Base-by-base conservation (phyloP, 2,329 filamentous ascomycete species). In the Mycocentrospora acerina region DNA sequence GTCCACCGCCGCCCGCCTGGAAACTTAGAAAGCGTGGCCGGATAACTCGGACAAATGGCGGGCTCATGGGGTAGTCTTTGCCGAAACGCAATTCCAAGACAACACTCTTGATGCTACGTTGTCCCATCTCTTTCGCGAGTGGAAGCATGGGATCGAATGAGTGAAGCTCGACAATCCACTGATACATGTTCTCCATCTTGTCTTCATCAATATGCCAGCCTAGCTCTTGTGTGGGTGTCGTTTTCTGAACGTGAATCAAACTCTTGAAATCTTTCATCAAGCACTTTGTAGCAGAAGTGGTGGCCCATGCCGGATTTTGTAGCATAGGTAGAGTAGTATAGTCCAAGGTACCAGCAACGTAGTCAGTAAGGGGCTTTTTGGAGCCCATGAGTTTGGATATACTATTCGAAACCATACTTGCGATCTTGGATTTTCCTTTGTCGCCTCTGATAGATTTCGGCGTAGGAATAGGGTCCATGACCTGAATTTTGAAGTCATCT, bases 161-260 rank as follows among this genome's bases (percentile, higher is more conserved):
- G 63, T 95, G 90, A 1, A 96, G 72, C 63, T 95, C 87, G 5
- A 94, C 82, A 42, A 95, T 89, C 90, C 90, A 95, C 57, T 94
- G 89, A 57, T 93, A 95, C 46, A 90, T 75, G 56, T 90, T 94
- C 5, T 73, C 77, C 25, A 90, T 72, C 33, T 80, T 77, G 10
- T 74, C 71, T 11, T 76, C 69, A 56, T 94, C 79, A 38, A 95
- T 82, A 58, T 88, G 89, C 89, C 90, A 95, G 12, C 90, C 90
- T 0, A 94, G 76, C 42, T 85, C 79, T 42, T 83, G 76, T 2
- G 80, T 62, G 1, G 81, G 77, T 1, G 76, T 80, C 9, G 62
- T 70, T 1, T 77, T 64, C 60, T 95, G 90, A 1, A 82, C 66
- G 41, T 79, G 78, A 24, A 86, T 69, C 1, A 90, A 71, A 7